Conservation (phyloP, 768 basidiomycete genomes). For the Lactarius psammicola region DNA sequence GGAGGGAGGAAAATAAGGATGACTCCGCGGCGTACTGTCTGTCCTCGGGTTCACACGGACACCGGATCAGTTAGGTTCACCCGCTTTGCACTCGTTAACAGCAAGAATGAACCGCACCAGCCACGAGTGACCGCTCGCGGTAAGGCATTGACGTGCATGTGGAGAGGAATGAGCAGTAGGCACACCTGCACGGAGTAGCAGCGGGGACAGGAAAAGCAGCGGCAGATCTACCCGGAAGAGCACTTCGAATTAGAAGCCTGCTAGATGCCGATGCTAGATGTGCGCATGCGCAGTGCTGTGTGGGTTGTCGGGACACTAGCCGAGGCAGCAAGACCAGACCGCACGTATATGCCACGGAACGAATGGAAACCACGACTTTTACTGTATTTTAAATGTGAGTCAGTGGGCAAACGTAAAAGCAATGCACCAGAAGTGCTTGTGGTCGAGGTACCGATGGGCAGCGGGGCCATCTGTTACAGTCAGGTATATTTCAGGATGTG, state of each 20-base stretch:
- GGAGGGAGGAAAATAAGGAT: not conserved
- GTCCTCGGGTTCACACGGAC: too few species aligned
- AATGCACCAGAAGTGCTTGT: not conserved
- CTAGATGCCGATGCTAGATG: slow-evolving; percentile 19
- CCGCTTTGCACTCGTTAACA: too few species aligned
- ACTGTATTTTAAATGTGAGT: not conserved
- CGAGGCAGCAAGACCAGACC: slow-evolving; percentile 45
- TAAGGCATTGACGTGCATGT: slow-evolving; percentile 47
- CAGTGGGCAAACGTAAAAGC: not conserved
- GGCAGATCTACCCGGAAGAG: slow-evolving; percentile 41
- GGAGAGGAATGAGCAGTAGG: slow-evolving; percentile 29
- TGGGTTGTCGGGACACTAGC: slow-evolving; percentile 42
- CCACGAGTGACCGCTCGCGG: slow-evolving; percentile 37
- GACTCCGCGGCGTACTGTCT: not conserved
- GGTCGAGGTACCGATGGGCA: not conserved
- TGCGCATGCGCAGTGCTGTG: slow-evolving; percentile 39
- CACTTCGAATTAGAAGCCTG: slow-evolving; percentile 40
- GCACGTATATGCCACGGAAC: slow-evolving; percentile 45
- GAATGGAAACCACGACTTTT: slow-evolving; percentile 41
- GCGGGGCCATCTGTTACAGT: not conserved
- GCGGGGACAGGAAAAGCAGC: slow-evolving; percentile 44
- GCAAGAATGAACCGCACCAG: slow-evolving; percentile 30
- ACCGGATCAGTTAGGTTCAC: too few species aligned
- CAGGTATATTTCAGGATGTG: not conserved
- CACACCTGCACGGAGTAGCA: slow-evolving; percentile 35